Conservation (phyloP, 306 rosid species). For the Purshia tridentata region DNA sequence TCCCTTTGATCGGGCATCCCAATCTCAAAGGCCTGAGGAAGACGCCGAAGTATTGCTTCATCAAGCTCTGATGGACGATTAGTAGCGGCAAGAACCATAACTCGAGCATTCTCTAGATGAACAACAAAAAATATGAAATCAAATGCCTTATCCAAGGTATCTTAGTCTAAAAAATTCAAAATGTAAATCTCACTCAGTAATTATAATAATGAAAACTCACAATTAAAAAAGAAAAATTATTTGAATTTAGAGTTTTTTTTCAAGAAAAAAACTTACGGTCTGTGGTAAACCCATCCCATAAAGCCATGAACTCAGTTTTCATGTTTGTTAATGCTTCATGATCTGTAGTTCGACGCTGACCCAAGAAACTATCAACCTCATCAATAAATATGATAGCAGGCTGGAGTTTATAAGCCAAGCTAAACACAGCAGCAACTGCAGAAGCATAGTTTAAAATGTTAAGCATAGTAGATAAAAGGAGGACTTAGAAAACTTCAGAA, state of each 20-base stretch:
- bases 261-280: slow-evolving; percentile 63
- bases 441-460: slow-evolving; percentile 21
- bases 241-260: background rate
- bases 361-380: slow-evolving; percentile 98
- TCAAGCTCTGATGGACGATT: slow-evolving; percentile 99
- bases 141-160: slow-evolving; percentile 18
- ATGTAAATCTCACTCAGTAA: slow-evolving; percentile 10
- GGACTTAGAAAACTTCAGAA: background rate
- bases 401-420: slow-evolving; percentile 95
- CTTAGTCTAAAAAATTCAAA: slow-evolving; percentile 9
- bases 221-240: slow-evolving; percentile 2
- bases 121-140: slow-evolving; percentile 5
- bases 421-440: slow-evolving; percentile 94
- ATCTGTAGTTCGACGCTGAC: slow-evolving; percentile 89
- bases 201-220: slow-evolving; percentile 10
- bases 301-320: slow-evolving; percentile 99
- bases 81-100: slow-evolving; percentile 97
- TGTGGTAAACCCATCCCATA: slow-evolving; percentile 98
- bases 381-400: slow-evolving; percentile 98
- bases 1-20: slow-evolving; percentile 72
- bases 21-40: slow-evolving; percentile 97
- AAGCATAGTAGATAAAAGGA: background rate
- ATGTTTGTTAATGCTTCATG: slow-evolving; percentile 94
- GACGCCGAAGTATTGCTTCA: slow-evolving; percentile 98
- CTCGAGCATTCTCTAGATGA: slow-evolving; percentile 75